These are phyloP conservation scores for Angophora floribunda DNA, from an alignment of 345 rosid genomes.

Conservation along the genomic window DNA sequence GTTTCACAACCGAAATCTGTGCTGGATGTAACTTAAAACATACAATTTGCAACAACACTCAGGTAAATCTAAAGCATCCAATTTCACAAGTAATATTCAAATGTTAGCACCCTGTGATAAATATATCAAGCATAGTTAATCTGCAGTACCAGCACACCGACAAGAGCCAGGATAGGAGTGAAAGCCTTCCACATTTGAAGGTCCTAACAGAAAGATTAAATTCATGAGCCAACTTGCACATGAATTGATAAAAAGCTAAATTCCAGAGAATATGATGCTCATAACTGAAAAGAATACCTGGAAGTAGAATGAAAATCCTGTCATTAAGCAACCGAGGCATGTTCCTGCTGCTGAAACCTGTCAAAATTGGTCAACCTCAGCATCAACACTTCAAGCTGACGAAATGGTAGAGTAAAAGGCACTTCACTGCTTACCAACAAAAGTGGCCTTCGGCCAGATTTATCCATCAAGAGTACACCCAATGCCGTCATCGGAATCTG, in stretches of 20 bases:
- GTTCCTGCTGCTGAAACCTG: constrained; percentile 87
- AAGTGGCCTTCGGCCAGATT: constrained; percentile 69
- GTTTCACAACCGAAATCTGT: neutral
- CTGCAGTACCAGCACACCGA: constrained; percentile 41
- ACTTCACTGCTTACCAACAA: constrained; percentile 34
- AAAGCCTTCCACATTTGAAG: constrained; percentile 21
- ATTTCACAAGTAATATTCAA: neutral
- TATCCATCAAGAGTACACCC: constrained; percentile 60
- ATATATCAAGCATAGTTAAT: neutral
- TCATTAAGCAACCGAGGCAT: constrained; percentile 65
- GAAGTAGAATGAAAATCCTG: constrained; percentile 41
- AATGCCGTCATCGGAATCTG: constrained; percentile 66
- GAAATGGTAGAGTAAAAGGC: neutral
- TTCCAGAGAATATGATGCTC: neutral
- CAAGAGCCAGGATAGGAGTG: constrained; percentile 38
- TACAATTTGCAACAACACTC: neutral
- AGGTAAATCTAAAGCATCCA: neutral
- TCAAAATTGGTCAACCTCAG: neutral
- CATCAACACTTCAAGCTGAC: neutral
- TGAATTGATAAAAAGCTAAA: neutral
- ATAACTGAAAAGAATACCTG: constrained; percentile 16
- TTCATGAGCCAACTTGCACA: neutral
- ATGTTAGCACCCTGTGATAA: neutral
- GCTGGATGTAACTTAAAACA: neutral
- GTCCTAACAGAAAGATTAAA: constrained; percentile 18